A percentile compares a stretch with the other conserved stretches of the same genome.
These are phyloP conservation scores for Solanum aculeatissimum DNA, from an alignment of 305 asterid species.

Conservation along the genomic window DNA sequence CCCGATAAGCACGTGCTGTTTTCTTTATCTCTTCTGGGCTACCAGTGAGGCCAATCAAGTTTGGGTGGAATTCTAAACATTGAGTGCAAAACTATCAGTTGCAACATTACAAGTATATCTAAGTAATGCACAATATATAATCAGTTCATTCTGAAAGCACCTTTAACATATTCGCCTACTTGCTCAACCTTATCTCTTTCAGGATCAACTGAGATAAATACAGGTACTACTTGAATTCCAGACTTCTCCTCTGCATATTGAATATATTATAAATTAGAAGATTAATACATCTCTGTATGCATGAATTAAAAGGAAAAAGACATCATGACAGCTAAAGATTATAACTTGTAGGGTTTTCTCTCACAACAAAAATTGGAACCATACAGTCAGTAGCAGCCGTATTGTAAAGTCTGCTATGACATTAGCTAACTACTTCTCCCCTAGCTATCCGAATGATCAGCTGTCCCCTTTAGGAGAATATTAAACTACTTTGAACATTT, in stretches of 20 bases:
- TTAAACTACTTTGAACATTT: neutral
- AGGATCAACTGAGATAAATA: conserved; percentile 92
- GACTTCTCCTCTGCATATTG: conserved; percentile 52
- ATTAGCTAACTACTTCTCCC: neutral
- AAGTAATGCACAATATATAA: neutral
- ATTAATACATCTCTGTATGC: neutral
- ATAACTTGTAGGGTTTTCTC: neutral
- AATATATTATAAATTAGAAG: neutral
- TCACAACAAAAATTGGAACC: neutral
- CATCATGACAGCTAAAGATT: neutral
- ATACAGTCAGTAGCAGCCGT: neutral
- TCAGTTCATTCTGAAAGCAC: conserved; percentile 20
- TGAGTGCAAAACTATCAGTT: neutral
- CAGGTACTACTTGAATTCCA: conserved; percentile 65
- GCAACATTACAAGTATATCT: neutral
- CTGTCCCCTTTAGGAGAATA: neutral
- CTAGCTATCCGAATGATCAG: neutral
- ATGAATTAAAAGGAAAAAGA: neutral
- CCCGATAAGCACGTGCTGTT: conserved; percentile 88
- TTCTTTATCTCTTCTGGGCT: conserved; percentile 60
- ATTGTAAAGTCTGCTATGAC: neutral
- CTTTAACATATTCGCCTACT: conserved; percentile 81
- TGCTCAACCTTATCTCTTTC: conserved; percentile 91
- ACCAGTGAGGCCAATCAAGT: conserved; percentile 80
- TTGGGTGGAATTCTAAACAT: conserved; percentile 75